These are phyloP conservation scores for Aspergillus caelatus DNA, from an alignment of 2,329 filamentous ascomycete genomes.

Conservation along the genomic window DNA sequence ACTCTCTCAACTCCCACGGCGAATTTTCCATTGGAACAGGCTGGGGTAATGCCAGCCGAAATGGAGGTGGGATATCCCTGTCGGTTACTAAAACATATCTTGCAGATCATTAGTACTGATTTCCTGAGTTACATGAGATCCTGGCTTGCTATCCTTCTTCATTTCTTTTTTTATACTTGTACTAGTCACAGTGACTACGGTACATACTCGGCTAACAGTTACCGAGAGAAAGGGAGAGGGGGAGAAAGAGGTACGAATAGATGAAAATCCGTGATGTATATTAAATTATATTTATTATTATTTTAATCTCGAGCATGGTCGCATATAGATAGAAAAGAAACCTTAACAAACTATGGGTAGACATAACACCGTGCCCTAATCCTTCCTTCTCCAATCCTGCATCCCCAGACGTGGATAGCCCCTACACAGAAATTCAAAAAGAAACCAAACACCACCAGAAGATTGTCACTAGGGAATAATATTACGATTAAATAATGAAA, in stretches of 20 bases:
- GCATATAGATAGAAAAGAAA: not conserved
- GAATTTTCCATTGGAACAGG: not conserved
- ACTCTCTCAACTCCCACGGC: not conserved
- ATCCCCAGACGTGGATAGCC: not conserved
- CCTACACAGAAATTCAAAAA: not conserved
- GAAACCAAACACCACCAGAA: not conserved
- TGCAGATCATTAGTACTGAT: not conserved
- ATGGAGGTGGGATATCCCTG: slow-evolving; percentile 1
- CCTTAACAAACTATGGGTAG: not conserved
- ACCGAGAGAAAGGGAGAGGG: not conserved
- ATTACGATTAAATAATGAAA: not conserved
- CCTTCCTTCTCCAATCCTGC: not conserved
- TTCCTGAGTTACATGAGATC: not conserved
- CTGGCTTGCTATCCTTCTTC: not conserved
- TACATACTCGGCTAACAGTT: not conserved
- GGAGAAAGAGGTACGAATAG: not conserved
- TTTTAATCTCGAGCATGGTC: not conserved
- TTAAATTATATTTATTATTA: not conserved
- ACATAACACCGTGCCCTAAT: not conserved
- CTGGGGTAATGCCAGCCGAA: not conserved
- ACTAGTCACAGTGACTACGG: not conserved
- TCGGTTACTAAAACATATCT: not conserved
- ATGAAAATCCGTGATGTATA: not conserved
- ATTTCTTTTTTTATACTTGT: not conserved
- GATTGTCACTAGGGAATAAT: not conserved